Evolutionary conservation across 805 yeast species (phyloP).

Genomic region (Lipomyces orientalis): DNA sequence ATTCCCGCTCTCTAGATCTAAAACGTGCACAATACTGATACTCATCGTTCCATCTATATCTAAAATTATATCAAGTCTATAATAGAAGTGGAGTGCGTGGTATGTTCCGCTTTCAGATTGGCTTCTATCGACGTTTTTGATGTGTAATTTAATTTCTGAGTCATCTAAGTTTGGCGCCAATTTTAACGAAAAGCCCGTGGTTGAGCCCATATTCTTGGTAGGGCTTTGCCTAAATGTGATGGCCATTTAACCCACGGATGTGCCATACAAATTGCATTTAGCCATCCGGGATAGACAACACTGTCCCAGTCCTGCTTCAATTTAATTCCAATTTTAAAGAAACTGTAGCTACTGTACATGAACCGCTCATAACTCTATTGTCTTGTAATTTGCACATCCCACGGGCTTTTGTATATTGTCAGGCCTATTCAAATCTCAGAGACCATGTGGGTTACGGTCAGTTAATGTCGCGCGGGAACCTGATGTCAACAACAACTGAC

Average conservation of each 20-base stretch:
- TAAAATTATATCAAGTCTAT: background rate
- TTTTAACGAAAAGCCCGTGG: background rate
- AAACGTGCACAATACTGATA: constrained; percentile 59
- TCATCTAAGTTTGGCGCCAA: background rate
- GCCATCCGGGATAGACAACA: background rate
- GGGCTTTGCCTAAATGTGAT: background rate
- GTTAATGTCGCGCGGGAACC: background rate
- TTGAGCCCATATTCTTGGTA: background rate
- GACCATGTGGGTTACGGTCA: background rate
- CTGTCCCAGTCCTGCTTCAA: background rate
- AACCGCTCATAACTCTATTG: background rate
- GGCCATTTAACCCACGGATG: background rate
- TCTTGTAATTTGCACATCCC: background rate
- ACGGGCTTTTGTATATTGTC: background rate
- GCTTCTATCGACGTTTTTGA: background rate
- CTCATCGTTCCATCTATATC: constrained; percentile 6
- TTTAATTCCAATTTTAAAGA: background rate
- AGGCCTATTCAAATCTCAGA: background rate
- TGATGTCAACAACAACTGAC: background rate
- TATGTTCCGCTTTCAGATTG: background rate
- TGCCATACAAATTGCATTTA: background rate
- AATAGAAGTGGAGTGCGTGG: background rate
- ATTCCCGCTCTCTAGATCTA: constrained; percentile 95
- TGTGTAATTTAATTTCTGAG: background rate
- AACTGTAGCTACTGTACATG: background rate